Percentiles rank a stretch among this genome's conserved stretches.
Evolutionary conservation across 805 yeast genomes (phyloP).

Genomic region (Hanseniaspora occidentalis): DNA sequence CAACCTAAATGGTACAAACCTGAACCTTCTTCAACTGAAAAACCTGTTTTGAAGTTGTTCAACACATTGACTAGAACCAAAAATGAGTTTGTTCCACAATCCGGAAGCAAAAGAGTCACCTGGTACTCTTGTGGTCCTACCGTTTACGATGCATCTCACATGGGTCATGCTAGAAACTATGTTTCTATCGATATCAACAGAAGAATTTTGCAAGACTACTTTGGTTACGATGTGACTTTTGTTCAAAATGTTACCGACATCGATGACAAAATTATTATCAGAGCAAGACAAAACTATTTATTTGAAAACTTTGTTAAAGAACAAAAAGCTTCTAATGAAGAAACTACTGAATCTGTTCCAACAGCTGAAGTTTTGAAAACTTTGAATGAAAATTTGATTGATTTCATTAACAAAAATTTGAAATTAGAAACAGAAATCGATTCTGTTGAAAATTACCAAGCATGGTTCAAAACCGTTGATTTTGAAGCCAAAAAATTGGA

Average conservation of each 20-base stretch:
- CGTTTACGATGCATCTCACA: slow-evolving; percentile 88
- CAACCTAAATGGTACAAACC: slow-evolving; percentile 48
- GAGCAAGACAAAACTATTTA: slow-evolving; percentile 82
- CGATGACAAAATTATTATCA: slow-evolving; percentile 89
- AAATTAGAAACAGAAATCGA: slow-evolving; percentile 27
- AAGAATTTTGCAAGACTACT: slow-evolving; percentile 77
- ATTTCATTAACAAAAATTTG: slow-evolving; percentile 43
- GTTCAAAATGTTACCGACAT: slow-evolving; percentile 98
- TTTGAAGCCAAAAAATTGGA: slow-evolving; percentile 35
- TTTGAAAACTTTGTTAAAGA: slow-evolving; percentile 45
- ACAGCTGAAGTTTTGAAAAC: slow-evolving; percentile 24
- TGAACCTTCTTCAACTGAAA: slow-evolving; percentile 8
- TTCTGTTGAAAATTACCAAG: slow-evolving; percentile 27
- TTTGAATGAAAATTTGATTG: slow-evolving; percentile 30
- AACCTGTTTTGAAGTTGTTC: slow-evolving; percentile 45
- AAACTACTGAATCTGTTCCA: slow-evolving; percentile 26
- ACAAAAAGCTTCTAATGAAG: slow-evolving; percentile 14
- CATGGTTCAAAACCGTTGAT: slow-evolving; percentile 43
- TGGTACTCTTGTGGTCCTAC: slow-evolving; percentile 99
- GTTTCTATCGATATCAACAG: slow-evolving; percentile 90
- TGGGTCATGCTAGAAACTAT: slow-evolving; percentile 98
- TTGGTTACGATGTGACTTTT: slow-evolving; percentile 77
- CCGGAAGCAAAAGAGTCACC: slow-evolving; percentile 46
- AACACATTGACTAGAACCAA: slow-evolving; percentile 78
- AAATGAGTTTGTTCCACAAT: slow-evolving; percentile 61